Percentiles rank a stretch among this genome's conserved stretches.
phyloP scores from a whole-genome alignment of 768 basidiomycete genomes.

The Hygrocybe punicea region DNA sequence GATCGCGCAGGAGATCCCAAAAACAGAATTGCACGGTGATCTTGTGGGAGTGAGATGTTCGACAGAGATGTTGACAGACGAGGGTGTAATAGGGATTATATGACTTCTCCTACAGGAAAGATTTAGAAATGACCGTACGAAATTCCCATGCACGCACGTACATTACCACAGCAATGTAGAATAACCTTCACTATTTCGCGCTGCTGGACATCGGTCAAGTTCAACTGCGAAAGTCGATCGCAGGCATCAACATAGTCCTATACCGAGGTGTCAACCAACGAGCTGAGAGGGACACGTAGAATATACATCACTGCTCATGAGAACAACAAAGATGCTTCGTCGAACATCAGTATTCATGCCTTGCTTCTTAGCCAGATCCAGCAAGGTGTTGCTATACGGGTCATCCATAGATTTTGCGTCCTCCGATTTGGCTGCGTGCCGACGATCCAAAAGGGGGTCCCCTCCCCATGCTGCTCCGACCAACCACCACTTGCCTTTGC shows the following conservation, averaged over 20 bases:
- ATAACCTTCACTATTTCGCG: slow-evolving; percentile 92
- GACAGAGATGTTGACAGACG: slow-evolving; percentile 79
- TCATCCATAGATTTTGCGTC: slow-evolving; percentile 29
- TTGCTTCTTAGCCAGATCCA: slow-evolving; percentile 85
- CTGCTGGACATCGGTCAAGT: slow-evolving; percentile 84
- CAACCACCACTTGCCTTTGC: slow-evolving; percentile 97
- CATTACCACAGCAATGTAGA: slow-evolving; percentile 89
- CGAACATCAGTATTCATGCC: slow-evolving; percentile 99
- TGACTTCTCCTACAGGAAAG: slow-evolving; percentile 62
- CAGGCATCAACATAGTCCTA: slow-evolving; percentile 97
- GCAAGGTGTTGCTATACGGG: slow-evolving; percentile 41
- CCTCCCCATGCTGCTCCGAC: slow-evolving; percentile 96
- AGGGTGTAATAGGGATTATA: slow-evolving; percentile 97
- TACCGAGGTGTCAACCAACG: background rate
- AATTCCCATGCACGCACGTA: slow-evolving; percentile 34
- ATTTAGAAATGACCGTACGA: slow-evolving; percentile 7
- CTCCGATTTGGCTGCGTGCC: slow-evolving; percentile 30
- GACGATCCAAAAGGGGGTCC: slow-evolving; percentile 79
- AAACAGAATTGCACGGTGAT: slow-evolving; percentile 92
- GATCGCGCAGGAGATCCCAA: slow-evolving; percentile 93
- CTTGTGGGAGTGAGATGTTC: slow-evolving; percentile 74
- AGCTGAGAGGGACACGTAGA: background rate
- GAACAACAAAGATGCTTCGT: slow-evolving; percentile 82
- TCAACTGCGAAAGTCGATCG: slow-evolving; percentile 80
- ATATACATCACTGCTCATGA: slow-evolving; percentile 93